Base-by-base conservation (phyloP, 2,329 filamentous ascomycete species). In the Trichoderma asperellum region DNA sequence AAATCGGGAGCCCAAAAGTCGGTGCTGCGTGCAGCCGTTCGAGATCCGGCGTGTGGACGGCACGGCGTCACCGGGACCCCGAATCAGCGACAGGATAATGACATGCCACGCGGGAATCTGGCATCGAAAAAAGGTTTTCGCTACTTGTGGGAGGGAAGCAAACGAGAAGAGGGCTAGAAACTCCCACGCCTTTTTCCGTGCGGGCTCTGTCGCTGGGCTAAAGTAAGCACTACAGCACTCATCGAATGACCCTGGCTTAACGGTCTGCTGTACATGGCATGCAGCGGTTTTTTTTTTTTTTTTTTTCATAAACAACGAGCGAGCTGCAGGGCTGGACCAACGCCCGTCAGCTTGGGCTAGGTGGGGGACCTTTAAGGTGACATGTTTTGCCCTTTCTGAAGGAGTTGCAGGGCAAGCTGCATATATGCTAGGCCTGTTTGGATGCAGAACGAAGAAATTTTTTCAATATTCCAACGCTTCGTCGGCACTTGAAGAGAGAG, bases 211-310 rank as follows among this genome's bases (percentile, higher is more conserved):
- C 10, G 16, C 27, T 66, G 53, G 37, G 35, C 63, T 47, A 58
- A 35, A 66, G 63, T 66, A 66, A 66, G 63, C 63, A 47, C 63
- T 66, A 66, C 63, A 66, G 35, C 62, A 58, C 56, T 37, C 24
- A 57, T 66, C 53, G 63, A 66, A 66, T 66, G 53, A 66, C 53
- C 16, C 16, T 40, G 34, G 29, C 32, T 64, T 56, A 24, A 64
- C 24, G 49, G 61, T 47, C 61, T 56, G 10, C 21, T 11, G 11
- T 27, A 47, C 34, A 37, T 27, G 43, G 52, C 24, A 24, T 24
- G 24, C 24, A 24, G 24, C 24, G 24, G 24, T 32, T 34, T 64
- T 34, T 64, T 24, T n/a, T 52, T 53, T 52, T 52, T 24, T 24
- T 24, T 24, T 3, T 24, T 24, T 24, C 24, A 24, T 24, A 24